Evolutionary conservation across 2,329 filamentous ascomycete genomes (phyloP), one percentile per base, ranked within the genome.

Genomic region (Shiraia bambusicola): DNA sequence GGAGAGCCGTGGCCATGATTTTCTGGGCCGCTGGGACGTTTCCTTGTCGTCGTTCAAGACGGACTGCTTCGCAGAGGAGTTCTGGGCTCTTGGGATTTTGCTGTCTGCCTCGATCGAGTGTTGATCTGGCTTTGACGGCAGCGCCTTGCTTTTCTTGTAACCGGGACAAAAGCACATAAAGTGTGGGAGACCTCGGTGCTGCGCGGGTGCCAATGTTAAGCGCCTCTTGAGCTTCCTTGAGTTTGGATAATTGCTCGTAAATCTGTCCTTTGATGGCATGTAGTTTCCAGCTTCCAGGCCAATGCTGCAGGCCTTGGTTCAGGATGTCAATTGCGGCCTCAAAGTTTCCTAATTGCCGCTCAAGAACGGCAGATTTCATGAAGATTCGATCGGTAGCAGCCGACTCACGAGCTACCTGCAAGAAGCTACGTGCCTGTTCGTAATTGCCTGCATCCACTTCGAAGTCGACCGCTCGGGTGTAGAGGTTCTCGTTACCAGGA

Each of bases 181-280:
- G 77, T 1, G 90, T 81, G 1, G 95, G 85, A 1, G 89, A 92
- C 49, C 84, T 83, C 2, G 91, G 83, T 41, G 89, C 92, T 0
- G 88, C 88, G 60, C 93, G 87, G 28, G 92, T 94, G 26, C 93
- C 93, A 4, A 88, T 86, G 45, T 81, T 82, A 69, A 93, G 97
- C 0, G 92, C 90, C 66, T 97, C 90, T 33, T 93, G 83, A 3
- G 93, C 93, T 69, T 93, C 87, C 0, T 86, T 84, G 11, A 86
- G 73, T 71, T 89, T 90, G 56, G 81, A 84, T 33, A 90, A 79
- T 30, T 84, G 80, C 63, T 96, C 87, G 75, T 98, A 98, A 49
- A 97, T 93, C 65, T 98, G 93, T 0, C 94, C 93, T 72, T 98
- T 98, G 75, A 95, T 88, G 87, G 97, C 96, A 86, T 92, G 96